These are phyloP conservation scores for Colletotrichum lupini DNA, from an alignment of 2,329 filamentous ascomycete genomes.

Conservation along the genomic window DNA sequence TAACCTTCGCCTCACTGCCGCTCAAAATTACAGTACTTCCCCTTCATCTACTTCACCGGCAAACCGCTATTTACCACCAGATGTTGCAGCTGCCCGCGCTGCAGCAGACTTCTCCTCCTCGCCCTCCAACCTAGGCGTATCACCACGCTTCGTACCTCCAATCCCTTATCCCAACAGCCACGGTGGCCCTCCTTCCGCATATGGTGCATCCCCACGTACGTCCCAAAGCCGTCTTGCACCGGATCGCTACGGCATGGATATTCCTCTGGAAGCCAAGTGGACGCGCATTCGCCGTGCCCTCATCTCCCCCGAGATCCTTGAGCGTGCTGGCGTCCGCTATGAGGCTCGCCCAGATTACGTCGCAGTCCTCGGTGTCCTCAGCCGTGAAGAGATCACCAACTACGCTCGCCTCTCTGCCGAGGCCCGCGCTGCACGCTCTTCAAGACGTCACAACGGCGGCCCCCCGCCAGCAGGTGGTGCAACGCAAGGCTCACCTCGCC, in stretches of 20 bases:
- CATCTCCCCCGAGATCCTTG: constrained; percentile 68
- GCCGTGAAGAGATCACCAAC: constrained; percentile 61
- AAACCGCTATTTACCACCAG: constrained; percentile 47
- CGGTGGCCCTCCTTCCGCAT: constrained; percentile 30
- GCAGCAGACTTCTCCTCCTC: constrained; percentile 48
- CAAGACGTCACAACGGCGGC: neutral
- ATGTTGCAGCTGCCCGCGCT: constrained; percentile 42
- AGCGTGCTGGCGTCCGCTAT: constrained; percentile 66
- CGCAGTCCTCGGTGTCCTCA: constrained; percentile 67
- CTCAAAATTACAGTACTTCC: constrained; percentile 50
- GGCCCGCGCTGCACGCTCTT: constrained; percentile 54
- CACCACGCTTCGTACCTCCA: constrained; percentile 53
- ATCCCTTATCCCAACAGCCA: constrained; percentile 41
- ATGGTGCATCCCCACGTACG: constrained; percentile 37
- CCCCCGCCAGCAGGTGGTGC: constrained; percentile 24
- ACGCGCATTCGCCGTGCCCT: constrained; percentile 66
- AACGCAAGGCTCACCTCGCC: constrained; percentile 1
- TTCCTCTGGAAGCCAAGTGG: constrained; percentile 68
- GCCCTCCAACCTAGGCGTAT: constrained; percentile 47
- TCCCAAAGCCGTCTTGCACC: constrained; percentile 58
- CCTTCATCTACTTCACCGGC: constrained; percentile 45
- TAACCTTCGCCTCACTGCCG: constrained; percentile 52
- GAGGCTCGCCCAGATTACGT: constrained; percentile 71
- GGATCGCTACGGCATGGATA: constrained; percentile 66
- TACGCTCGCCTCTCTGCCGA: constrained; percentile 62